Evolutionary conservation across 2,329 filamentous ascomycete species (phyloP).

Genomic region (Colletotrichum chrysophilum): DNA sequence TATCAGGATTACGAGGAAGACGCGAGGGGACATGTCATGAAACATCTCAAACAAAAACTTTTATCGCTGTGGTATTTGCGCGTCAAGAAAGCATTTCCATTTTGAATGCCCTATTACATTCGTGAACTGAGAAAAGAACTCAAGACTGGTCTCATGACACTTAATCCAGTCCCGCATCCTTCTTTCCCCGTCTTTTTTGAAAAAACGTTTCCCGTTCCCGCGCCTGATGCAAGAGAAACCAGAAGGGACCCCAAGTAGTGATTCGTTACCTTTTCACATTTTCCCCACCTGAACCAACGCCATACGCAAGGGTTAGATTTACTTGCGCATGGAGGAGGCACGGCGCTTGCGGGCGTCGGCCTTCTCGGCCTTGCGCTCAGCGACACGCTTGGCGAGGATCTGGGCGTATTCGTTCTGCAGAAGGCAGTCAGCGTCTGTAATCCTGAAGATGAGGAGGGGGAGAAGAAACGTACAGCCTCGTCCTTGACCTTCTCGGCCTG

Average conservation of each 20-base stretch:
- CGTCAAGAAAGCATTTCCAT: constrained; percentile 34
- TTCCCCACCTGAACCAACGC: constrained; percentile 16
- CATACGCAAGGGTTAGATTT: constrained; percentile 43
- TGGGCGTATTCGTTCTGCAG: constrained; percentile 92
- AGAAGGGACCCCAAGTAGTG: constrained; percentile 34
- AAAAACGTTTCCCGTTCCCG: constrained; percentile 35
- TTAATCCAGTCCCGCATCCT: background rate
- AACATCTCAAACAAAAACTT: constrained; percentile 8
- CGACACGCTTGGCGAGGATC: constrained; percentile 95
- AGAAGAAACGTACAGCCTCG: constrained; percentile 79
- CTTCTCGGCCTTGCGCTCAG: constrained; percentile 94
- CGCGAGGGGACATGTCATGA: background rate
- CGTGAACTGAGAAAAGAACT: constrained; percentile 24
- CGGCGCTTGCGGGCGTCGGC: constrained; percentile 95
- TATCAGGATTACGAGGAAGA: background rate
- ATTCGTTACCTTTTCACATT: constrained; percentile 31
- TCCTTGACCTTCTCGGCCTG: constrained; percentile 97
- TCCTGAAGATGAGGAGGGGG: no score
- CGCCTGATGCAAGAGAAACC: constrained; percentile 48
- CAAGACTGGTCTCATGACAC: constrained; percentile 3
- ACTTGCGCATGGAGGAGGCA: constrained; percentile 94
- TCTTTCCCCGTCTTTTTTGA: background rate
- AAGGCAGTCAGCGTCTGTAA: constrained; percentile 36
- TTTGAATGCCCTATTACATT: constrained; percentile 44
- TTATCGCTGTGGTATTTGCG: constrained; percentile 19